Percentiles rank a stretch among this genome's conserved stretches.
These are phyloP conservation scores for Hyphodiscus sp. DNA, from an alignment of 2,329 filamentous ascomycete genomes.

Conservation along the genomic window DNA sequence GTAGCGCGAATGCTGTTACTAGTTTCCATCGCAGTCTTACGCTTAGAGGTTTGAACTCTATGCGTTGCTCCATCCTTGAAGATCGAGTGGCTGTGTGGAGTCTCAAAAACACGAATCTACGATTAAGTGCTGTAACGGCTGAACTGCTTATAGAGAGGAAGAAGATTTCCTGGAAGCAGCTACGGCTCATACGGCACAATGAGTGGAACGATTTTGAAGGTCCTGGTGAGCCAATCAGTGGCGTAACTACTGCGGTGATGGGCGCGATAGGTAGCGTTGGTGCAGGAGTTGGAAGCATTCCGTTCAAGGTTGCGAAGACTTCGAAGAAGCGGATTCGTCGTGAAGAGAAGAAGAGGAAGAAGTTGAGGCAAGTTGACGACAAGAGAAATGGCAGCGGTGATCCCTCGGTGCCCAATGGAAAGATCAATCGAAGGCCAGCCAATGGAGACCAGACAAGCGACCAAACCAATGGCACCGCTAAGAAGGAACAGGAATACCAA, in stretches of 20 bases:
- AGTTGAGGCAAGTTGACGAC: no score
- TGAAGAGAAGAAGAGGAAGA: conserved; percentile 35
- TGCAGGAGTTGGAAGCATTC: conserved; percentile 57
- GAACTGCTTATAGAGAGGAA: conserved; percentile 48
- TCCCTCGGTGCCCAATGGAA: no score
- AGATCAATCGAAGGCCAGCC: no score
- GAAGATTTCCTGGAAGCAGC: conserved; percentile 55
- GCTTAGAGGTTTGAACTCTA: conserved; percentile 41
- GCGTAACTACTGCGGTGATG: conserved; percentile 55
- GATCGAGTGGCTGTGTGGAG: conserved; percentile 61
- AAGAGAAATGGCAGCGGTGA: no score
- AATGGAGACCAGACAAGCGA: no score
- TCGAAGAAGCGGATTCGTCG: conserved; percentile 48
- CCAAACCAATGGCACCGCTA: no score
- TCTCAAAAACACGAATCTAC: conserved; percentile 52
- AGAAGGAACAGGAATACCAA: no score
- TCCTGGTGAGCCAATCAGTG: conserved; percentile 66
- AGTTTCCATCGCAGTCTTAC: conserved; percentile 52
- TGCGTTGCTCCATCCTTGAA: conserved; percentile 57
- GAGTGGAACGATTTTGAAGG: conserved; percentile 77
- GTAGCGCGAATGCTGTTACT: conserved; percentile 61
- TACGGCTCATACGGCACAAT: conserved; percentile 58
- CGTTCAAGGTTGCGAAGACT: conserved; percentile 52
- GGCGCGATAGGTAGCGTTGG: conserved; percentile 52
- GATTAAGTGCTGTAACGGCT: conserved; percentile 58